Evolutionary conservation across 2,329 filamentous ascomycete genomes (phyloP).

Genomic region (Parastagonospora avenae): DNA sequence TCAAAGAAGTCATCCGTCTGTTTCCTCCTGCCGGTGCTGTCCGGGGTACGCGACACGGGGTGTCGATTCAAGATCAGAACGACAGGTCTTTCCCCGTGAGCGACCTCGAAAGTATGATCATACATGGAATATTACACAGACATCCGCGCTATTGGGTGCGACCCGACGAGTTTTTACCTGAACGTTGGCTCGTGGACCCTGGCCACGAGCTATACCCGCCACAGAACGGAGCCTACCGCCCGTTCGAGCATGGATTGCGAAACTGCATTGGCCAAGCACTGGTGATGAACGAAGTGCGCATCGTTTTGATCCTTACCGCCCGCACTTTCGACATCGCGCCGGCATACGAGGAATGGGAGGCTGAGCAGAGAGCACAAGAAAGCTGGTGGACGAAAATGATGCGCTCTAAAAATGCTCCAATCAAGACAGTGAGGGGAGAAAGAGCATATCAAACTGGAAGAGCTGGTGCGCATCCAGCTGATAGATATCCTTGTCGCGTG

Average conservation of each 20-base stretch:
- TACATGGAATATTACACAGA: constrained; percentile 18
- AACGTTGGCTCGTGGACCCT: constrained; percentile 22
- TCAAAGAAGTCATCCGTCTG: constrained; percentile 43
- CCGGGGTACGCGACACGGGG: constrained; percentile 4
- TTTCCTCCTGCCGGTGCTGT: constrained; percentile 39
- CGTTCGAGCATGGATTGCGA: constrained; percentile 47
- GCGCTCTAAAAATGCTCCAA: too few species aligned
- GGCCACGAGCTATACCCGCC: constrained; percentile 7
- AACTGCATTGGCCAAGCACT: constrained; percentile 48
- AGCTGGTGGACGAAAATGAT: too few species aligned
- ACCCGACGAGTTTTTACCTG: constrained; percentile 23
- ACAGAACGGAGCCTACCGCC: constrained; percentile 23
- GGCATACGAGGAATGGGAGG: constrained; percentile 20
- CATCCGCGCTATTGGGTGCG: constrained; percentile 19
- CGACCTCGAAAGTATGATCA: constrained; percentile 3
- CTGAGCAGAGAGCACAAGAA: not conserved
- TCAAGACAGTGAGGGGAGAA: too few species aligned
- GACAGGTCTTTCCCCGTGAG: constrained; percentile 15
- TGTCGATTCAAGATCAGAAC: constrained; percentile 8
- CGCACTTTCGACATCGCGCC: constrained; percentile 14
- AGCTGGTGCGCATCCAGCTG: too few species aligned
- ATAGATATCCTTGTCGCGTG: too few species aligned
- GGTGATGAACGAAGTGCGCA: constrained; percentile 35
- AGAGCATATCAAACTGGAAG: too few species aligned
- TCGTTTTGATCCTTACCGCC: constrained; percentile 7